These are phyloP conservation scores for Tribonema minus DNA, from an alignment of 108 stramenopile genomes.

Conservation along the genomic window DNA sequence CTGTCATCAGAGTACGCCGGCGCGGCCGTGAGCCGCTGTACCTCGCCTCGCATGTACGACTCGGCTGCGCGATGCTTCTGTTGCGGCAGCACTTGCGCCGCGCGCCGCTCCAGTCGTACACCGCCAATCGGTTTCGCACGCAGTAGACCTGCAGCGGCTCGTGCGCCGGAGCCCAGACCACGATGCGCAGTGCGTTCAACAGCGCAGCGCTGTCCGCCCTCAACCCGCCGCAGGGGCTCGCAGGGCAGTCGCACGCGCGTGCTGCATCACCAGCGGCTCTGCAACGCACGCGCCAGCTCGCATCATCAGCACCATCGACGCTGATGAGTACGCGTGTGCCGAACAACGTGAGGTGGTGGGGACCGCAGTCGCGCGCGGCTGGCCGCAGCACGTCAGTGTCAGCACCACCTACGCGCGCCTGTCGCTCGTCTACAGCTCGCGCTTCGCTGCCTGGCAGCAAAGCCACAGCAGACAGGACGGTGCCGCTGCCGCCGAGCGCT, in stretches of 20 bases:
- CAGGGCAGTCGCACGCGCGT: slow-evolving; percentile 48
- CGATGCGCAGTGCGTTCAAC: slow-evolving; percentile 15
- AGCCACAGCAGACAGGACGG: no score
- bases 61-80: slow-evolving; percentile 17
- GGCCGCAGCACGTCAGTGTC: slow-evolving; percentile 25
- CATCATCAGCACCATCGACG: no score
- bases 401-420: slow-evolving; percentile 6
- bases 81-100: slow-evolving; percentile 44
- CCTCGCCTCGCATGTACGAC: slow-evolving; percentile 21
- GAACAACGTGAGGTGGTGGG: no score
- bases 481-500: no score
- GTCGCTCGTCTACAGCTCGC: no score
- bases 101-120: slow-evolving; percentile 27
- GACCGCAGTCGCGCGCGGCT: slow-evolving; percentile 1
- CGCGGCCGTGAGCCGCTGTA: slow-evolving; percentile 1
- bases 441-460: no score
- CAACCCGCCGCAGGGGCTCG: slow-evolving; percentile 33
- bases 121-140: slow-evolving; percentile 48
- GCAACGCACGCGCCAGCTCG: no score
- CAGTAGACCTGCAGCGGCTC: no score
- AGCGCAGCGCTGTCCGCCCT: slow-evolving; percentile 9
- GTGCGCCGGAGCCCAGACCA: not conserved
- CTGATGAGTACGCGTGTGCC: no score
- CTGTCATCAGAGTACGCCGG: slow-evolving; percentile 1
- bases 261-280: no score